Base-by-base conservation (phyloP, 352 stramenopile genomes). In the Pythium plurisporium region DNA sequence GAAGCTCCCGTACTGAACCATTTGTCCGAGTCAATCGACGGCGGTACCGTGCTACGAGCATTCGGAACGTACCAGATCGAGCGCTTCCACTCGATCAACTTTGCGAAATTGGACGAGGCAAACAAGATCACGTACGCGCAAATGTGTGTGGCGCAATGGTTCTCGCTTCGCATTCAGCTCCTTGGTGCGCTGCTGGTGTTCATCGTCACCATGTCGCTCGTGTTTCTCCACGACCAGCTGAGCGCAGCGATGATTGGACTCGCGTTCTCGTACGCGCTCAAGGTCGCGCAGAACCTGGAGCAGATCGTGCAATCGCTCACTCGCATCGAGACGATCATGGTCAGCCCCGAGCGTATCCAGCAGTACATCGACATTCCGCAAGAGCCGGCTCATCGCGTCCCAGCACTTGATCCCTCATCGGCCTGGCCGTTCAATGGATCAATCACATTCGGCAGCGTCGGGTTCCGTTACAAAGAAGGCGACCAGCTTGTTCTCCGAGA, bases 171-270 rank as follows among this genome's bases (percentile, higher is more conserved):
- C 20, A 82, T 94, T 41, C 63, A 94, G 73, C 34, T 78, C 14
- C 62, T 98, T 3, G 79, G 93, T 0, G 85, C 95, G 55, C 50
- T 96, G 31, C 14, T 76, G 14, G 59, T 99, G 0, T 87, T 99
- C 55, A 87, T 70, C 17, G 45, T 74, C 15, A 30, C 61, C 8
- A 41, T 25, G 2, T 68, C 59, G n/a, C 63, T 97, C 5, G 67
- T 80, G n/a, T 7, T 84, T 8, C 58, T 74, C 0, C 66, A 52
- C 26, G 33, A 76, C 10, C 10, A 49, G 17, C 48, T 76, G 3
- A 54, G 54, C 8, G 67, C 87, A n/a, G 87, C 88, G 11, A 52
- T 97, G n/a, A 68, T 83, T 14, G 89, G 72, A 0, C 62, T 97
- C 1, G 65, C 92, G 5, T 88, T 97, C 34, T 79, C 82, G 30